Conservation (phyloP, 768 basidiomycete species). For the Termitomyces sp. region DNA sequence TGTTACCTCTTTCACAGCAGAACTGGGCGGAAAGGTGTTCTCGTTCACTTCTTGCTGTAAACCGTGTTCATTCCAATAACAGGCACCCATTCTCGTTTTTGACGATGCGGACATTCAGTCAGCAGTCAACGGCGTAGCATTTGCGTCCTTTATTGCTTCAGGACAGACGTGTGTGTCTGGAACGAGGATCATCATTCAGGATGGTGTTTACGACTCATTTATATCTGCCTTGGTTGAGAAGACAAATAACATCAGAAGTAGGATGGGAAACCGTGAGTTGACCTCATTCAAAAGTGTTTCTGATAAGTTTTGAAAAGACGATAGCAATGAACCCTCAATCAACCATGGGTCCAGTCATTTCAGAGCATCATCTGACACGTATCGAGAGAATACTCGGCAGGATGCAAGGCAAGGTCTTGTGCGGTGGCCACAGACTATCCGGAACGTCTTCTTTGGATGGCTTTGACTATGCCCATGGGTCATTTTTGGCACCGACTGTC, state of each 20-base stretch:
- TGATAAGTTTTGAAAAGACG: not conserved
- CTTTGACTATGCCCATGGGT: slow-evolving; percentile 64
- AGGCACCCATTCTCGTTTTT: slow-evolving; percentile 82
- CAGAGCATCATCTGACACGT: slow-evolving; percentile 52
- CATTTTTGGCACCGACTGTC: slow-evolving; percentile 79
- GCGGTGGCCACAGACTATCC: slow-evolving; percentile 63
- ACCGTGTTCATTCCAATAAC: not conserved
- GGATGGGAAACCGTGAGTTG: slow-evolving; percentile 75
- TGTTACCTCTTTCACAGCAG: slow-evolving; percentile 71
- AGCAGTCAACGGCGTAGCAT: slow-evolving; percentile 81
- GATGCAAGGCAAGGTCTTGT: slow-evolving; percentile 42
- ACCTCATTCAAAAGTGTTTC: not conserved
- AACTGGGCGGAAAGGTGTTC: slow-evolving; percentile 80
- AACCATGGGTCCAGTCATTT: slow-evolving; percentile 81
- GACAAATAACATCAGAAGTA: slow-evolving; percentile 48
- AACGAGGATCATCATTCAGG: slow-evolving; percentile 75
- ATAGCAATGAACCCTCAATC: slow-evolving; percentile 64
- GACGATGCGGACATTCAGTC: slow-evolving; percentile 66
- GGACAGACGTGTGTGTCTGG: slow-evolving; percentile 92
- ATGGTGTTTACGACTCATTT: slow-evolving; percentile 63
- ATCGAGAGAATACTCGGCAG: slow-evolving; percentile 53
- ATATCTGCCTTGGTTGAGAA: slow-evolving; percentile 59
- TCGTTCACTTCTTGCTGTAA: not conserved
- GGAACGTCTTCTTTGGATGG: slow-evolving; percentile 62
- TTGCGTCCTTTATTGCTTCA: slow-evolving; percentile 80